A percentile compares a stretch with the other conserved stretches of the same genome.
These are phyloP conservation scores for Mitragyna speciosa DNA, from an alignment of 257 asterid species.

Conservation along the genomic window DNA sequence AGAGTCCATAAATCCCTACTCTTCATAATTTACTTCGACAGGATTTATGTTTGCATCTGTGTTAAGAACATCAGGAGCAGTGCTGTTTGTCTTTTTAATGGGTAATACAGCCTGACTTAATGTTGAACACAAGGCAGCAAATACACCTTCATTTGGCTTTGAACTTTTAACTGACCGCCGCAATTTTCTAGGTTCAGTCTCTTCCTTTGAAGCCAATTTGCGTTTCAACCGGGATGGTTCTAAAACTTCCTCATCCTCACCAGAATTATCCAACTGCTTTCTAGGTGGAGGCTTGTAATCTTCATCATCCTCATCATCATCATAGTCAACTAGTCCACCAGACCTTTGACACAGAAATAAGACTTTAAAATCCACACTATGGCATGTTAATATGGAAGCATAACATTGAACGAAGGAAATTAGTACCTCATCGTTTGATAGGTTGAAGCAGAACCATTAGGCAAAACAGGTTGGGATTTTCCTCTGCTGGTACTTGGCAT, in stretches of 20 bases:
- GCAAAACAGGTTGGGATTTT: slow-evolving; percentile 48
- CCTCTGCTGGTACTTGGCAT: slow-evolving; percentile 40
- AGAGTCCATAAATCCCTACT: slow-evolving; percentile 28
- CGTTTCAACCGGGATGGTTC: slow-evolving; percentile 69
- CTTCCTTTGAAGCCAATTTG: slow-evolving; percentile 61
- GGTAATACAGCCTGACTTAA: slow-evolving; percentile 58
- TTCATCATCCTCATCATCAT: slow-evolving; percentile 93
- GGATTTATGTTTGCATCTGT: slow-evolving; percentile 32
- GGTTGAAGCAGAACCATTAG: slow-evolving; percentile 58
- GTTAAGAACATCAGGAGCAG: slow-evolving; percentile 28
- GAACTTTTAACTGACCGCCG: slow-evolving; percentile 52
- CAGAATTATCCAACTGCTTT: slow-evolving; percentile 42
- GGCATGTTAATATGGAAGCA: neutral
- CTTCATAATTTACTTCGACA: slow-evolving; percentile 32
- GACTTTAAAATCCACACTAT: neutral
- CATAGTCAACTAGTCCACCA: slow-evolving; percentile 95
- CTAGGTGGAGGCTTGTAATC: slow-evolving; percentile 89
- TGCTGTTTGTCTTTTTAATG: slow-evolving; percentile 43
- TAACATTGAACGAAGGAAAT: neutral
- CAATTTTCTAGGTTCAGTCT: slow-evolving; percentile 61
- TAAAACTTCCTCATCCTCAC: slow-evolving; percentile 58
- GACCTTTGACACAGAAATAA: slow-evolving; percentile 48
- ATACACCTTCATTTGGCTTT: slow-evolving; percentile 72
- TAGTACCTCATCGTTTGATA: slow-evolving; percentile 55
- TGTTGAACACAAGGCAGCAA: slow-evolving; percentile 75